A percentile compares a stretch with the other conserved stretches of the same genome.
These are phyloP conservation scores for Penicillium chermesinum DNA, from an alignment of 495 filamentous ascomycete species.

Conservation along the genomic window DNA sequence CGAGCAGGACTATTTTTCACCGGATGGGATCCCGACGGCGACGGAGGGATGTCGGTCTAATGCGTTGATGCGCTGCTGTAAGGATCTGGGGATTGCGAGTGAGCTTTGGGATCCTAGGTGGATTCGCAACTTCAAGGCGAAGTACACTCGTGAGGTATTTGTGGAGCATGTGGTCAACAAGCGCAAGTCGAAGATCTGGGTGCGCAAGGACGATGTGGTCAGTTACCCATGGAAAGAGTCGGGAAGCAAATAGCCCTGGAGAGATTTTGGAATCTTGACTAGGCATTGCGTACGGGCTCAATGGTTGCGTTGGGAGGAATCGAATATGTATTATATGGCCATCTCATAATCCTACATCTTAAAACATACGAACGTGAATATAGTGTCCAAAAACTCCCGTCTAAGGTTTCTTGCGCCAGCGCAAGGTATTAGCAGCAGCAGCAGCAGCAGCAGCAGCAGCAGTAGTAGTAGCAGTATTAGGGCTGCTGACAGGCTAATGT, in stretches of 20 bases:
- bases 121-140: constrained; percentile 64
- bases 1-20: constrained; percentile 90
- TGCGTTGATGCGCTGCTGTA: constrained; percentile 93
- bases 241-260: constrained; percentile 33
- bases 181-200: constrained; percentile 82
- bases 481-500: too few relatives aligned
- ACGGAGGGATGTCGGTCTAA: constrained; percentile 97
- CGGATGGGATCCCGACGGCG: constrained; percentile 91
- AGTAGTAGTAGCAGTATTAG: too few relatives aligned
- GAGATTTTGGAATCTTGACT: too few relatives aligned
- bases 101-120: constrained; percentile 96
- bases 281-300: too few relatives aligned
- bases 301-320: too few relatives aligned
- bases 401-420: too few relatives aligned
- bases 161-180: constrained; percentile 80
- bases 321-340: constrained; percentile 8
- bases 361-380: not conserved
- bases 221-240: constrained; percentile 70
- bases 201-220: constrained; percentile 77
- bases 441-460: too few relatives aligned
- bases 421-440: too few relatives aligned
- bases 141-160: constrained; percentile 70
- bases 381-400: too few relatives aligned
- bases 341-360: not conserved
- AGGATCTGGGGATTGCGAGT: constrained; percentile 90